Evolutionary conservation across 2,329 filamentous ascomycete genomes (phyloP).

Genomic region (Aspergillus pseudoglaucus): DNA sequence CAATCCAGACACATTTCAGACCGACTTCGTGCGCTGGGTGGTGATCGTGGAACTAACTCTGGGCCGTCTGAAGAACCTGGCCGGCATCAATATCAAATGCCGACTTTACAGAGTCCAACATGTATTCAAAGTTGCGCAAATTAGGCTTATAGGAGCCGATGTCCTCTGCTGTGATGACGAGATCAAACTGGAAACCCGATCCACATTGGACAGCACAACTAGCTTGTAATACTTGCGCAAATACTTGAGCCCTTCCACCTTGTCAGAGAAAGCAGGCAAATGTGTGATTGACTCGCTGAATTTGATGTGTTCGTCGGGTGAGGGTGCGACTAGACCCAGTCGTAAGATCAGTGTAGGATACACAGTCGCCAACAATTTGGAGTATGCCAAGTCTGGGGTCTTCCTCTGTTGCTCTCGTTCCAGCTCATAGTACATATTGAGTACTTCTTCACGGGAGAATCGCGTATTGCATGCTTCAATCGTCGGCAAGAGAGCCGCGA

Average conservation of each 20-base stretch:
- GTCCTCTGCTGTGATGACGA: conserved; percentile 63
- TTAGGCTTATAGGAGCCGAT: conserved; percentile 68
- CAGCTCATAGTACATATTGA: conserved; percentile 19
- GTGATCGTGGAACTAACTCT: conserved; percentile 63
- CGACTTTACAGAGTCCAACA: conserved; percentile 49
- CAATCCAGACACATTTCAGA: conserved; percentile 60
- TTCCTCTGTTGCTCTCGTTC: conserved; percentile 45
- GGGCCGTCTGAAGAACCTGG: conserved; percentile 61
- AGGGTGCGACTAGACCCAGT: conserved; percentile 16
- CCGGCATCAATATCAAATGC: conserved; percentile 53
- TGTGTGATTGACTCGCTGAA: conserved; percentile 46
- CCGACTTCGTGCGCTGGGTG: conserved; percentile 56
- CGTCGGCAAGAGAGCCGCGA: conserved; percentile 44
- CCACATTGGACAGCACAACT: conserved; percentile 53
- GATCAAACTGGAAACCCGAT: conserved; percentile 52
- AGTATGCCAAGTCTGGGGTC: conserved; percentile 55
- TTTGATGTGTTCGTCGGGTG: conserved; percentile 29
- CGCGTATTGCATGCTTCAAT: conserved; percentile 36
- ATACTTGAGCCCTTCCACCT: conserved; percentile 45
- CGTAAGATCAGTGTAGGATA: conserved; percentile 30
- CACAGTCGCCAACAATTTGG: conserved; percentile 49
- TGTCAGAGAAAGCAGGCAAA: conserved; percentile 55
- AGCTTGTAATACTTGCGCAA: conserved; percentile 49
- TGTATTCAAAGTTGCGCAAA: conserved; percentile 57
- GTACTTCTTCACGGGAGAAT: conserved; percentile 17